phyloP scores from a whole-genome alignment of 2,329 filamentous ascomycete genomes.

The Hirsutella thompsonii region DNA sequence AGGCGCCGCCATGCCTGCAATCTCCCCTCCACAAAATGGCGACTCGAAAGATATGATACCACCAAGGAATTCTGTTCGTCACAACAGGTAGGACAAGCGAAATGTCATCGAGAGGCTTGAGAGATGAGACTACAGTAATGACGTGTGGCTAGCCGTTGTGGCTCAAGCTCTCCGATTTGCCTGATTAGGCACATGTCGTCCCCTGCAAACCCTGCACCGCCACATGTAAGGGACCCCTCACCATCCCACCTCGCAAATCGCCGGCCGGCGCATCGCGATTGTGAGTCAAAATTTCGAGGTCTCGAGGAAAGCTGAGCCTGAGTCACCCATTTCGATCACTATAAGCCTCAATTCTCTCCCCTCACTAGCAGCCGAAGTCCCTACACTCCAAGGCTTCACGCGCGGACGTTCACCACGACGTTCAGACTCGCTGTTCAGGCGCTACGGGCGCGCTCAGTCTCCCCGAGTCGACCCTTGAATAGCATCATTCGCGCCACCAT shows the following conservation, averaged over 20 bases:
- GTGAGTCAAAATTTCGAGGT: slow-evolving; percentile 10
- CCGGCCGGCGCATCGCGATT: not conserved
- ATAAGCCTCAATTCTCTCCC: slow-evolving; percentile 3
- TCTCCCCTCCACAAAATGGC: no score
- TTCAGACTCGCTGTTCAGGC: slow-evolving; percentile 40
- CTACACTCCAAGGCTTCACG: slow-evolving; percentile 21
- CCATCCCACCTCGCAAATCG: slow-evolving; percentile 7
- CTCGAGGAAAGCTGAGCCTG: slow-evolving; percentile 1
- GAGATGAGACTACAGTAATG: not conserved
- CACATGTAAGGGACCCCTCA: slow-evolving; percentile 7
- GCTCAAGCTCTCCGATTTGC: slow-evolving; percentile 2
- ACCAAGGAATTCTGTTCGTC: no score
- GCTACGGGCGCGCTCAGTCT: slow-evolving; percentile 44
- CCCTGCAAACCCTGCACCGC: slow-evolving; percentile 7
- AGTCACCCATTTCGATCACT: slow-evolving; percentile 1
- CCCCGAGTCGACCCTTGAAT: slow-evolving; percentile 28
- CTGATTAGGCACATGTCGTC: not conserved
- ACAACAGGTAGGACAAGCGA: no score
- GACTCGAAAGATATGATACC: no score
- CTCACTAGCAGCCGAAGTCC: slow-evolving; percentile 19
- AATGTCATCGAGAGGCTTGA: no score
- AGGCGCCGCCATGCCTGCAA: no score
- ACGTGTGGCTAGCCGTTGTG: slow-evolving; percentile 5
- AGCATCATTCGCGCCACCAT: slow-evolving; percentile 34
- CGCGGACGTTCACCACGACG: slow-evolving; percentile 24